Base-by-base conservation (phyloP, 345 rosid species). In the Rubroshorea leprosula region DNA sequence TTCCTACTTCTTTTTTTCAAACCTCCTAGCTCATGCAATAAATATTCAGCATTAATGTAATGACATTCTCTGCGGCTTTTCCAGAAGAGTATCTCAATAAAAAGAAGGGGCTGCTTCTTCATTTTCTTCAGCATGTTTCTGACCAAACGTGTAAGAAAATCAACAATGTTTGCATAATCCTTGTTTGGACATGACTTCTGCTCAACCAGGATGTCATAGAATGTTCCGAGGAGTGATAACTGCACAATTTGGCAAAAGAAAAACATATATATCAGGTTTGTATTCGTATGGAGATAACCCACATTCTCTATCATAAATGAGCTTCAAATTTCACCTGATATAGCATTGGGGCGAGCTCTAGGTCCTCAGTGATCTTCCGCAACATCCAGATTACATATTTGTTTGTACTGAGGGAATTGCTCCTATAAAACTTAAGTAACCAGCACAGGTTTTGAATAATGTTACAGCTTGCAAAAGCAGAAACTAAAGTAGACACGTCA, bases 341-440 rank as follows among this genome's bases (percentile, higher is more conserved):
- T 71, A 93, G 75, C 97, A 93, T 89, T 47, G 97, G 97, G 67
- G 97, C 69, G 24, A 93, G 96, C 69, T 80, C 91, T 13, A 89
- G 72, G 60, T 87, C 96, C 67, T 83, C 91, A 23, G 91, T 82
- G 68, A 93, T 85, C 70, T 81, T 82, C 77, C 67, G 77, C 72
- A 93, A 64, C 64, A 87, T 78, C 69, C 83, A 64, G 67, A 89
- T 39, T 31, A 87, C 61, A 67, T 78, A 83, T 72, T 70, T 81
- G 68, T 89, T 89, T 31, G 86, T 85, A 66, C 66, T 71, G 43
- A 54, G 57, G 47, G 89, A 71, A 79, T 89, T 89, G 72, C 74
- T 83, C 78, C 78, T 82, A 71, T 93, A 93, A 69, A 89, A 89
- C 68, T 71, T 76, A 18, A 89, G 85, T 76, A 93, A 60, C 99